Base-by-base conservation (phyloP, 2,329 filamentous ascomycete species). In the Nigrospora sphaerica region DNA sequence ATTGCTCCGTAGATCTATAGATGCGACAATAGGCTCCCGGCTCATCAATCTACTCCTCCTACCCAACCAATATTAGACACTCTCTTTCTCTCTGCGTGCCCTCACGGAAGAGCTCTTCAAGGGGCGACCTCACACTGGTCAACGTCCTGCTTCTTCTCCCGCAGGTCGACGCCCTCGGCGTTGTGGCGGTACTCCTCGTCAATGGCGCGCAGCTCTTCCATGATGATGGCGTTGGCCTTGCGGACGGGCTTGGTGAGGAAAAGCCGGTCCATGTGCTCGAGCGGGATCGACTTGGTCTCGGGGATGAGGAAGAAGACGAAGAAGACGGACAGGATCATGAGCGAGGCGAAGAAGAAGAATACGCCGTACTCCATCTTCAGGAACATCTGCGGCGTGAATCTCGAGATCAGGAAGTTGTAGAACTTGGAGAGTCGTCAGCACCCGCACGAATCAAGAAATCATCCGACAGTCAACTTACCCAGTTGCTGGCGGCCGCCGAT, bases 401-500 rank as follows among this genome's bases (percentile, higher is more conserved):
- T 73, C 0, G 74, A 75, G 53, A 87, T 77, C 58, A 87, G 72
- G 61, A 87, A 86, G 62, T 86, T 87, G 70, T 71, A 84, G 57
- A 84, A 74, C 85, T 44, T 2, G 11, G 12, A 11, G 6, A 14
- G 12, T n/a, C 4, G 42, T 44, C 18, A 44, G 42, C 14, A 18
- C n/a, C 23, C 13, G 16, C 10, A 16, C 19, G 10, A 19, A n/a
- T 5, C 18, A 17, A 13, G 19, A 2, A 6, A 17, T 14, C 34
- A 0, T 2, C 3, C 11, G 11, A 14, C 12, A 11, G 39, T 14
- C 3, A 12, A 17, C 41, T 12, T 44, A 44, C 42, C 42, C 85
- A 88, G 63, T 88, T 87, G 64, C 78, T 84, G 3, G 80, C 80
- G 0, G 84, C 79, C 1, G 86, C 86, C 34, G 75, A 84, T 11